Percentiles rank a stretch among this genome's conserved stretches.
These are phyloP conservation scores for Stipa capillata DNA, from an alignment of 176 grass and related monocot genomes.

Conservation along the genomic window DNA sequence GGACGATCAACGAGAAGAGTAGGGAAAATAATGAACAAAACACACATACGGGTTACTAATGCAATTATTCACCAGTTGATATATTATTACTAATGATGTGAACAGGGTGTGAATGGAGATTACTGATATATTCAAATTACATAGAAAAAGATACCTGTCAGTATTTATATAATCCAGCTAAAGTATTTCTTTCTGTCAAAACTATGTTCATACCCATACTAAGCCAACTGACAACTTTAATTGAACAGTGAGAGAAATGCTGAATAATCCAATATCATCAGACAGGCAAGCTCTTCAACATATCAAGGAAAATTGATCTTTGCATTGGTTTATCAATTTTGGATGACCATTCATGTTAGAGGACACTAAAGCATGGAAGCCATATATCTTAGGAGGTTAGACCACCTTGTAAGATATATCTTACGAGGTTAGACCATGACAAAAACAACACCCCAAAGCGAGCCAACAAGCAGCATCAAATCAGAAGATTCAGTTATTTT, in stretches of 20 bases:
- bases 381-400: background rate
- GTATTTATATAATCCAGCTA: background rate
- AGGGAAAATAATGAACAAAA: background rate
- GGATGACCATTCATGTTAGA: background rate
- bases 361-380: background rate
- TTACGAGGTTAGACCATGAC: background rate
- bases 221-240: background rate
- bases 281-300: background rate
- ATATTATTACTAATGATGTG: background rate
- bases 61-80: background rate
- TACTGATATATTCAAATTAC: background rate
- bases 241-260: background rate
- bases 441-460: background rate
- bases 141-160: background rate
- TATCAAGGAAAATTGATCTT: background rate
- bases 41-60: background rate
- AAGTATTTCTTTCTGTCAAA: background rate
- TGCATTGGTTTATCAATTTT: background rate
- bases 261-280: background rate
- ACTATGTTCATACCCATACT: background rate
- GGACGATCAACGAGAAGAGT: background rate
- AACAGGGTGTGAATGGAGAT: background rate
- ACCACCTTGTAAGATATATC: too few relatives aligned
- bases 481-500: constrained; percentile 2
- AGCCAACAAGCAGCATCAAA: background rate